phyloP scores from a whole-genome alignment of 371 early-diverging fungal species.

The Mucor racemosus region DNA sequence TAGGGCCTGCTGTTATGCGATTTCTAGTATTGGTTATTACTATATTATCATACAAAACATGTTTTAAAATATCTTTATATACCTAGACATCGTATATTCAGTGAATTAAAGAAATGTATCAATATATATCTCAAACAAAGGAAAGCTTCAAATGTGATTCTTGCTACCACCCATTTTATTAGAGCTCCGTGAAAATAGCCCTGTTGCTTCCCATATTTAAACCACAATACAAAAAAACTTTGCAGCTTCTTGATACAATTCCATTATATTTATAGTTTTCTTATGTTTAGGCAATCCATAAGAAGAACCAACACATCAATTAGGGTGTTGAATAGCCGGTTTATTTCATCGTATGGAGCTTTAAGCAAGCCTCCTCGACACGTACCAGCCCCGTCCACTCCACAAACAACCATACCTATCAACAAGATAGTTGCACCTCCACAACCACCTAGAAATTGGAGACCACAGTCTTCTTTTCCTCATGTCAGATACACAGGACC shows the following conservation, averaged over 20 bases:
- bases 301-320: neutral
- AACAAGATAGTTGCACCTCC: neutral
- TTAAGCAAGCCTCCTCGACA: neutral
- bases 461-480: slow-evolving; percentile 6
- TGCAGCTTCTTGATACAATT: neutral
- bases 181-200: neutral
- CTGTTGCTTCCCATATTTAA: neutral
- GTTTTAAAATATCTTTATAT: neutral
- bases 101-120: neutral
- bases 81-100: slow-evolving; percentile 23
- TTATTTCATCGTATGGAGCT: neutral
- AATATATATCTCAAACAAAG: neutral
- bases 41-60: neutral
- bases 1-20: slow-evolving; percentile 54
- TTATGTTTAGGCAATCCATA: neutral
- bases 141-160: neutral
- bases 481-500: slow-evolving; percentile 29
- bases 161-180: neutral
- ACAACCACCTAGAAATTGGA: neutral
- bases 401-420: neutral
- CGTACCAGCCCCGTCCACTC: neutral
- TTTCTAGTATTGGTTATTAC: slow-evolving; percentile 20
- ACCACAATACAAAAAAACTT: neutral
- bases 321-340: neutral
- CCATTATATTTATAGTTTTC: neutral